Evolutionary conservation across 2,329 filamentous ascomycete species (phyloP).

Genomic region (Phialocephala sp.): DNA sequence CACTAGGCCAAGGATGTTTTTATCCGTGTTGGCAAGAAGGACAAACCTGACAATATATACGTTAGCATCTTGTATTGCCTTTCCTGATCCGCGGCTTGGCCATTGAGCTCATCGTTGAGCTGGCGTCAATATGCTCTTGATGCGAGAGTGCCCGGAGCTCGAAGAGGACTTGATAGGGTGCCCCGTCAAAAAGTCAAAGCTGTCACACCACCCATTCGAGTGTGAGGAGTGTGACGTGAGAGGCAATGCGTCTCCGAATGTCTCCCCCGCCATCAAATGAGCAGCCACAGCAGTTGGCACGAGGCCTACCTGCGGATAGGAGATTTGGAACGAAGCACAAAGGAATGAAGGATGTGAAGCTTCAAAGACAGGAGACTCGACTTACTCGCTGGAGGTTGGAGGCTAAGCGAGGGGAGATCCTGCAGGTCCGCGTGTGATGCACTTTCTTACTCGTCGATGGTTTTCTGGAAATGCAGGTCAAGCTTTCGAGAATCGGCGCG

Average conservation of each 20-base stretch:
- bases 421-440: constrained; percentile 29
- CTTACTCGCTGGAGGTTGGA: constrained; percentile 26
- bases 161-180: background rate
- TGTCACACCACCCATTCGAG: background rate
- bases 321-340: background rate
- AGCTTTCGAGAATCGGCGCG: constrained; percentile 21
- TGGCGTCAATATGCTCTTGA: background rate
- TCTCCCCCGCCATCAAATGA: constrained; percentile 17
- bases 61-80: constrained; percentile 9
- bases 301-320: background rate
- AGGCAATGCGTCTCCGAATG: background rate
- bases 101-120: background rate
- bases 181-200: background rate
- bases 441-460: constrained; percentile 27
- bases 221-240: constrained; percentile 3
- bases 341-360: background rate
- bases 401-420: constrained; percentile 22
- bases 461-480: constrained; percentile 8
- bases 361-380: constrained; percentile 8
- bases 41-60: constrained; percentile 7
- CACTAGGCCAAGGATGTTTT: constrained; percentile 7
- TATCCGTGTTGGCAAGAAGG: constrained; percentile 10
- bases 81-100: background rate
- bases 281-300: constrained; percentile 11
- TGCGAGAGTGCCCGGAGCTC: constrained; percentile 2